Evolutionary conservation across 345 rosid species (phyloP), one percentile per base, ranked within the genome.

Genomic region (Gossypium raimondii): DNA sequence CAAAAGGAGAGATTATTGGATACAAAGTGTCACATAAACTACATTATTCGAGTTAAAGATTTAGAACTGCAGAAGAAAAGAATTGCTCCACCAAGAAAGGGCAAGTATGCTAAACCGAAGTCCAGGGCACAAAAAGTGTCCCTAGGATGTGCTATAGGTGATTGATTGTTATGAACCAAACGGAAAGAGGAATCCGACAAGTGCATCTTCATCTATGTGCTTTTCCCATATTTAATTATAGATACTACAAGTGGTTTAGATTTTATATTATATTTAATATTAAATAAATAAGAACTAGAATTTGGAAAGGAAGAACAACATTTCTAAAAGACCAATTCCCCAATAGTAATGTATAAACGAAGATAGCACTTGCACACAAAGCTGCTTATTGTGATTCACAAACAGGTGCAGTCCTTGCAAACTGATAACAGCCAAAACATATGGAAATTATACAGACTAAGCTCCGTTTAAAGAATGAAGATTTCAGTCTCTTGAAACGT

Each of bases 1-100:
- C 84, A 82, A 72, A 58, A 76, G 47, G 59, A 77, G 59, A 70
- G 57, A 47, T 27, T 9, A 76, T 70, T 65, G 20, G 73, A 56
- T 43, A 60, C 43, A 17, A 41, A 24, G 45, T 43, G 38, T 53
- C 9, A 48, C 24, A 48, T 9, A 75, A 11, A 55, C 27, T 13
- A 56, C 17, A 53, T 16, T 27, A 27, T 11, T 18, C 73, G 18
- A 73, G 9, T 17, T 43, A 24, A 17, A 29, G 16, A 24, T 9
- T 16, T 43, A 27, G 13, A n/a, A 9, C 11, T 50, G 60, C 45
- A 62, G 76, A 13, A 14, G 58, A 59, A 43, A 55, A 48, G 52
- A 18, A 25, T 4, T 38, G 22, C 70, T 65, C 70, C 52, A n/a
- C 18, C 51, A 43, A 65, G 27, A 43, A 18, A 43, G 25, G 51